phyloP scores from a whole-genome alignment of 139 green algal species.

The Chlorella sp. region DNA sequence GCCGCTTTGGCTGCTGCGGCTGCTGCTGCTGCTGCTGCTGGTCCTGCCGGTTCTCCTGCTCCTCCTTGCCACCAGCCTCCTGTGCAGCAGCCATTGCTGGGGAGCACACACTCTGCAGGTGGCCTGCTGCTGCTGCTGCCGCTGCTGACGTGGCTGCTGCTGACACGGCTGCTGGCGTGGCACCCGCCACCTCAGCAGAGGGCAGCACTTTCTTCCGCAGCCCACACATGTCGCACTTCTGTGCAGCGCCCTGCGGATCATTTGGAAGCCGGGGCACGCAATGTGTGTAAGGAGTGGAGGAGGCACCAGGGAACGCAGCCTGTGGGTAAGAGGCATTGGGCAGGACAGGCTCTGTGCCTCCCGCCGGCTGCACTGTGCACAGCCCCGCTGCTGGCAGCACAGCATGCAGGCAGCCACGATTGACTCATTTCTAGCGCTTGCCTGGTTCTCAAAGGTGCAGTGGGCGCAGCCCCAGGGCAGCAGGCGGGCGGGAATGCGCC shows the following conservation, averaged over 20 bases:
- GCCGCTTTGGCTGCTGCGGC: background rate
- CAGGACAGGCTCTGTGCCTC: too few species aligned
- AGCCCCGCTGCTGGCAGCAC: too few species aligned
- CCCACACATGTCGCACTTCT: slow-evolving; percentile 41
- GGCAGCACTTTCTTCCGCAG: background rate
- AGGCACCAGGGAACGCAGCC: too few species aligned
- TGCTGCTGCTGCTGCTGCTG: background rate
- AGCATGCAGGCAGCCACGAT: too few species aligned
- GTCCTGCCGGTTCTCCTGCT: background rate
- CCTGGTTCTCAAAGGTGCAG: slow-evolving; percentile 61
- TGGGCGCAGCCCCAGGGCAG: slow-evolving; percentile 48
- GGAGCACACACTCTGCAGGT: background rate
- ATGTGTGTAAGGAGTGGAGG: background rate
- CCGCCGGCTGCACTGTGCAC: too few species aligned
- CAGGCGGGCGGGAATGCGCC: slow-evolving; percentile 48
- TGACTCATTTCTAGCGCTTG: background rate
- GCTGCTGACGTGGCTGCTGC: background rate
- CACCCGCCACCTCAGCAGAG: background rate
- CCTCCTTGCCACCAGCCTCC: background rate
- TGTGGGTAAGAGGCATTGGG: too few species aligned
- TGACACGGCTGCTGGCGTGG: background rate
- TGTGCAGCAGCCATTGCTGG: background rate
- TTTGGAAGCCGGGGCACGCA: background rate
- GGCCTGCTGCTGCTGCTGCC: background rate
- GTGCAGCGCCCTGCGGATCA: background rate